Percentiles rank a stretch among this genome's conserved stretches.
Conservation (phyloP, 1,284 basidiomycete species). For the Microbotryum saponariae region DNA sequence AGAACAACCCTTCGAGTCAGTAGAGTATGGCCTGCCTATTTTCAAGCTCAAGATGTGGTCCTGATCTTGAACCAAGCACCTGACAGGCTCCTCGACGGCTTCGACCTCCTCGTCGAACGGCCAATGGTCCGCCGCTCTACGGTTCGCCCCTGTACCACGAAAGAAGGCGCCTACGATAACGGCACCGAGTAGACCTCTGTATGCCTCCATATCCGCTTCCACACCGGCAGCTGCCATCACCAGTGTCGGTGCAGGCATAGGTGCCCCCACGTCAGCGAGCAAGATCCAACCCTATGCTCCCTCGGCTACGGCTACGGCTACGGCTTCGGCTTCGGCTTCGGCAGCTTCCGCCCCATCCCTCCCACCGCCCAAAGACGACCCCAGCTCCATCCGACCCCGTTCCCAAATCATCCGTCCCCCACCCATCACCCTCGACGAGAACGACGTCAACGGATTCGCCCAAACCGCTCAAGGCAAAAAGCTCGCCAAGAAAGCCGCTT, state of each 20-base stretch:
- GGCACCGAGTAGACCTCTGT: background rate
- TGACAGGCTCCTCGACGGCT: slow-evolving; percentile 1
- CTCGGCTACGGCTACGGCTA: background rate
- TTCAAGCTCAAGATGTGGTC: background rate
- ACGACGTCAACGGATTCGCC: slow-evolving; percentile 70
- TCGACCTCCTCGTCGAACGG: too few relatives aligned
- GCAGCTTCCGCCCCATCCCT: background rate
- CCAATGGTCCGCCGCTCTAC: slow-evolving; percentile 30
- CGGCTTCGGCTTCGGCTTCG: background rate
- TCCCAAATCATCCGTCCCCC: slow-evolving; percentile 26
- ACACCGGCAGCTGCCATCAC: slow-evolving; percentile 8
- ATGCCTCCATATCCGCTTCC: slow-evolving; percentile 15
- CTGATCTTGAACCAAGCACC: too few relatives aligned
- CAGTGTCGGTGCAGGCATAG: slow-evolving; percentile 8
- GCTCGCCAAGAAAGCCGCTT: slow-evolving; percentile 33
- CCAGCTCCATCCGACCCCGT: background rate
- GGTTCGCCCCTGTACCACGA: slow-evolving; percentile 32
- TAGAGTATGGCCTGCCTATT: fast-evolving
- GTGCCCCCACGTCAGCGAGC: slow-evolving; percentile 9
- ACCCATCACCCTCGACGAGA: slow-evolving; percentile 39
- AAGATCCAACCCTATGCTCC: background rate
- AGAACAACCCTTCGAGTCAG: slow-evolving; percentile 6
- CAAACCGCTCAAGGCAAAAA: slow-evolving; percentile 39
- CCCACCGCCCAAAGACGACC: background rate
- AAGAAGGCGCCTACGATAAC: slow-evolving; percentile 20